Base-by-base conservation (phyloP, 371 early-diverging fungal genomes). In the Basidiobolus heterosporus region DNA sequence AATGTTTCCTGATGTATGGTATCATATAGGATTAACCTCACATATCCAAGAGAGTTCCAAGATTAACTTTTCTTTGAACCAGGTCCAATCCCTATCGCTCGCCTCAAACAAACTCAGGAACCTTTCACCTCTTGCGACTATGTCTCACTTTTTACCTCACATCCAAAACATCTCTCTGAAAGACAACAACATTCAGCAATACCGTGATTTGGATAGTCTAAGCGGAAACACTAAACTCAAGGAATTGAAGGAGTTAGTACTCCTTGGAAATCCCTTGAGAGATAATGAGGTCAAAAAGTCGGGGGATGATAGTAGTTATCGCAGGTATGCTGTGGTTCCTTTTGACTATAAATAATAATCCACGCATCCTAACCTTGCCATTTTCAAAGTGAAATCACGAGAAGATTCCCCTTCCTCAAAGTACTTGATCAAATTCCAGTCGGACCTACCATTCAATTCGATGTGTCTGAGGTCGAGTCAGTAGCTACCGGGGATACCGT, bases 1-100 rank as follows among this genome's bases (percentile, higher is more conserved):
- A 20, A 42, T 42, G 42, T 42, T 42, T 42, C 42, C 42, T 20
- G 42, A 42, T 20, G 42, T 42, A 42, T 3, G 42, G 17, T 20
- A 15, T 18, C 13, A 11, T 3, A 17, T 42, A 42, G 8, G 17
- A 7, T 18, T 42, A 42, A 5, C 3, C 15, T 5, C 19, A 14
- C 3, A 14, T 40, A 3, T 6, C 40, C 15, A 5, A 40, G 40
- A 40, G 15, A 40, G 3, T 6, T 5, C 40, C 19, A 40, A 40
- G 3, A 14, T 40, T 40, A 5, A 40, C 40, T 13, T 39, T n/a
- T n/a, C 3, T 16, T 3, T 16, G 3, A 3, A 39, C 40, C 20
- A 42, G 42, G 42, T 42, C 20, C 13, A 20, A 42, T 42, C 42
- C 14, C 11, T 42, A 13, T 42, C 42, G 9, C 20, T 42, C 13